Percentiles rank a stretch among this genome's conserved stretches.
Evolutionary conservation across 345 rosid genomes (phyloP).

Genomic region (Rhodamnia rubescens): DNA sequence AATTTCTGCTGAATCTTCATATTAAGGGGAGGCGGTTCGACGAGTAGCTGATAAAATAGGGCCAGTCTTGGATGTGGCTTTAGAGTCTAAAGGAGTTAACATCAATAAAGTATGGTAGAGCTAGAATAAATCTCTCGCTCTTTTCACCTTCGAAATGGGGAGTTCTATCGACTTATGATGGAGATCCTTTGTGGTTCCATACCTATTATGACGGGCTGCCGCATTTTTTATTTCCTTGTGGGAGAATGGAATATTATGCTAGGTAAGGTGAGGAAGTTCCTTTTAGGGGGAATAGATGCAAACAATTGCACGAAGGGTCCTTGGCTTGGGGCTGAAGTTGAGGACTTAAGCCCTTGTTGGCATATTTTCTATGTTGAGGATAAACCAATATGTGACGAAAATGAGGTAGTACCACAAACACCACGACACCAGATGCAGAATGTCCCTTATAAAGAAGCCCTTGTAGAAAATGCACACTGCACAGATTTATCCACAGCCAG

Average conservation of each 20-base stretch:
- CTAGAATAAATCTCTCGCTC: neutral
- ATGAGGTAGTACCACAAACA: neutral
- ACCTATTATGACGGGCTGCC: neutral
- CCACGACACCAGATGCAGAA: neutral
- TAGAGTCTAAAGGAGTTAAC: neutral
- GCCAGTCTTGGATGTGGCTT: neutral
- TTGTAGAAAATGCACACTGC: neutral
- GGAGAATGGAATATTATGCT: neutral
- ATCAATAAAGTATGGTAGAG: neutral
- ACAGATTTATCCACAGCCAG: neutral
- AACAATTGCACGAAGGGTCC: neutral
- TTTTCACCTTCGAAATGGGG: neutral
- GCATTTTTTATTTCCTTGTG: neutral
- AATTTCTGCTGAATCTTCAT: neutral
- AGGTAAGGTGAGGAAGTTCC: neutral
- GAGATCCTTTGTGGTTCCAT: neutral
- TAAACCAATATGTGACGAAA: neutral
- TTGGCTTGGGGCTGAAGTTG: neutral
- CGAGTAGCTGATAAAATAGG: neutral
- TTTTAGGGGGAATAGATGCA: neutral
- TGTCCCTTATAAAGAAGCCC: neutral
- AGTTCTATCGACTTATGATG: neutral
- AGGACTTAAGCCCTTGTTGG: neutral
- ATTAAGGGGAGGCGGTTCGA: neutral
- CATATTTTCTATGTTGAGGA: neutral